Evolutionary conservation across 169 alveolate species (phyloP).

Genomic region (Plasmodium vinckei): DNA sequence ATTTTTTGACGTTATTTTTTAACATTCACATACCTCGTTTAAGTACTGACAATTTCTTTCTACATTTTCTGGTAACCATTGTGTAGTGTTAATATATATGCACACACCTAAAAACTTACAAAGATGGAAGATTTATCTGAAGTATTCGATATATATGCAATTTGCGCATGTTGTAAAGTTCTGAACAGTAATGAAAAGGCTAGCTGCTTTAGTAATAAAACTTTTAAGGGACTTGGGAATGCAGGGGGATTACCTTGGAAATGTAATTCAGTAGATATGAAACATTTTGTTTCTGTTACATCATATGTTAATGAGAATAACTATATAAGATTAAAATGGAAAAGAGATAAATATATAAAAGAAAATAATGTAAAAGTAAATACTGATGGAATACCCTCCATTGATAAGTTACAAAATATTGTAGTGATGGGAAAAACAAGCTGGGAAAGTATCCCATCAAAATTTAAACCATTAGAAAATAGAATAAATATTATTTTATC

Average conservation of each 20-base stretch:
- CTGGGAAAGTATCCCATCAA: slow-evolving; percentile 94
- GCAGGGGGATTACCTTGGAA: slow-evolving; percentile 94
- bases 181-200: slow-evolving; percentile 16
- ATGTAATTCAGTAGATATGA: slow-evolving; percentile 88
- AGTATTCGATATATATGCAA: slow-evolving; percentile 65
- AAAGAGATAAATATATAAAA: slow-evolving; percentile 36
- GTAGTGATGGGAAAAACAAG: slow-evolving; percentile 97
- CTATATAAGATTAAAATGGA: slow-evolving; percentile 32
- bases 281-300: slow-evolving; percentile 88
- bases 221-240: slow-evolving; percentile 89
- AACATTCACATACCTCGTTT: too few species aligned
- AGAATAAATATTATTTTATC: slow-evolving; percentile 92
- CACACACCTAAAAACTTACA: too few species aligned
- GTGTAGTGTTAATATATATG: too few species aligned
- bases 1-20: too few species aligned
- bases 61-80: too few species aligned
- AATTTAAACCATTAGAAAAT: slow-evolving; percentile 88
- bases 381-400: slow-evolving; percentile 22
- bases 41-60: too few species aligned
- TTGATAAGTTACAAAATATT: slow-evolving; percentile 85
- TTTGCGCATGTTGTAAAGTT: slow-evolving; percentile 73
- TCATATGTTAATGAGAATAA: slow-evolving; percentile 65
- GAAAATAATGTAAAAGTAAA: background rate
- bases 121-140: slow-evolving; percentile 31
- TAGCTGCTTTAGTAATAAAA: slow-evolving; percentile 8